A percentile compares a stretch with the other conserved stretches of the same genome.
Evolutionary conservation across 2,329 filamentous ascomycete species (phyloP).

Genomic region (Didymella pinodella): DNA sequence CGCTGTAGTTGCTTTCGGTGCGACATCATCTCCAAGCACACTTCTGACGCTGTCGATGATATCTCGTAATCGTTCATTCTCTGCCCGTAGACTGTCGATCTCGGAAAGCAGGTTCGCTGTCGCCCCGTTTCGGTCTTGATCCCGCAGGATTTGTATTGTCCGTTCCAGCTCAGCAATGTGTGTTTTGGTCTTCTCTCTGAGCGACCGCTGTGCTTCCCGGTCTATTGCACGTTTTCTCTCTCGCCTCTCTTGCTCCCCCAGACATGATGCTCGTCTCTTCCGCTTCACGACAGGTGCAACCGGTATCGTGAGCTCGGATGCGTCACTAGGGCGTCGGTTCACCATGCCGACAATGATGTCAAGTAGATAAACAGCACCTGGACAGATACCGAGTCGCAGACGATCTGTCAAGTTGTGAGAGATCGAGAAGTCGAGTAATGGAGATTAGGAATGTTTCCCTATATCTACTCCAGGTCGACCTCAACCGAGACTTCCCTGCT

Average conservation of each 20-base stretch:
- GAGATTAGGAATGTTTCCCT: slow-evolving; percentile 2
- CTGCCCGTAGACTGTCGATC: slow-evolving; percentile 41
- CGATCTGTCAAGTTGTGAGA: slow-evolving; percentile 18
- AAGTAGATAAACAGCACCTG: slow-evolving; percentile 8
- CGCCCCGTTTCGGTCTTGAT: slow-evolving; percentile 45
- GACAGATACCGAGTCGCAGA: slow-evolving; percentile 21
- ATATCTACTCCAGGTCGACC: slow-evolving; percentile 11
- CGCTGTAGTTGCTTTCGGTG: slow-evolving; percentile 23
- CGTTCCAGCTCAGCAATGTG: slow-evolving; percentile 50
- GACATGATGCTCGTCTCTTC: slow-evolving; percentile 44
- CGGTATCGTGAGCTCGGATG: slow-evolving; percentile 27
- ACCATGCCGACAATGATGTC: slow-evolving; percentile 33
- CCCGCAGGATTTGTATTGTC: slow-evolving; percentile 46
- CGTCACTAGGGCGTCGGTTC: slow-evolving; percentile 37
- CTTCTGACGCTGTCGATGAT: slow-evolving; percentile 48
- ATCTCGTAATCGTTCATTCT: slow-evolving; percentile 46
- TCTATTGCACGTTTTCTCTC: slow-evolving; percentile 49
- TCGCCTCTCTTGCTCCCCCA: slow-evolving; percentile 47
- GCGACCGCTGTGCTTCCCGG: slow-evolving; percentile 46
- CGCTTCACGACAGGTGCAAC: slow-evolving; percentile 43
- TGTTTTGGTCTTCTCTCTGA: slow-evolving; percentile 50
- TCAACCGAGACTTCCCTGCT: not conserved
- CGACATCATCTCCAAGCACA: slow-evolving; percentile 37
- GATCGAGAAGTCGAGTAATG: slow-evolving; percentile 26
- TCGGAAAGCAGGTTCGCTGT: slow-evolving; percentile 44